Evolutionary conservation across 1,284 basidiomycete species (phyloP).

Genomic region (Blastosporella zonata): DNA sequence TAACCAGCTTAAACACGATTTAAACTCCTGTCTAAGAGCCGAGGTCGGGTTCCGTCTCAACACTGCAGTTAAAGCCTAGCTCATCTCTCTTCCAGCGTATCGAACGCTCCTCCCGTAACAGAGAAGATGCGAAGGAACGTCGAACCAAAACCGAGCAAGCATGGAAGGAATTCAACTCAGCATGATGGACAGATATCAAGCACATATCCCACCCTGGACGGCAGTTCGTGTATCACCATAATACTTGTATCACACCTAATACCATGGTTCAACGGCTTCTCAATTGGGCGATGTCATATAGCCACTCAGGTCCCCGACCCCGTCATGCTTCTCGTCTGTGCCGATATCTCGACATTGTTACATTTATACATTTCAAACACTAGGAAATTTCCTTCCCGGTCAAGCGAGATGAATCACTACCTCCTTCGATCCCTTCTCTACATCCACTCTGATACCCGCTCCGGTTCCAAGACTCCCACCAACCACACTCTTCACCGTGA

Average conservation of each 20-base stretch:
- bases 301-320: not conserved
- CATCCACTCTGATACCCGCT: conserved; percentile 14
- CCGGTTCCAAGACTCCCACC: conserved; percentile 16
- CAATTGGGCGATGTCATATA: not conserved
- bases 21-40: conserved; percentile 72
- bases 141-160: conserved; percentile 54
- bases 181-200: conserved; percentile 26
- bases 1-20: conserved; percentile 66
- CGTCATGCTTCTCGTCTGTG: not conserved
- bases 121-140: conserved; percentile 62
- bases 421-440: conserved; percentile 19
- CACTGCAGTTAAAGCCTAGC: not conserved
- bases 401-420: conserved; percentile 18
- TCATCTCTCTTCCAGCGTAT: conserved; percentile 48
- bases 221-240: conserved; percentile 6
- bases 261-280: not conserved
- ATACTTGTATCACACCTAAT: conserved; percentile 7
- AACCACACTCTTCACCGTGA: conserved; percentile 17
- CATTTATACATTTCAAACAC: not conserved
- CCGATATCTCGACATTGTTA: too few species aligned
- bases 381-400: not conserved
- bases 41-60: conserved; percentile 50
- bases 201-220: not conserved
- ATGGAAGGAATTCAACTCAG: conserved; percentile 54
- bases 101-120: conserved; percentile 66